These are phyloP conservation scores for Tetrapisispora namnaoensis DNA, from an alignment of 805 yeast genomes.

Conservation along the genomic window DNA sequence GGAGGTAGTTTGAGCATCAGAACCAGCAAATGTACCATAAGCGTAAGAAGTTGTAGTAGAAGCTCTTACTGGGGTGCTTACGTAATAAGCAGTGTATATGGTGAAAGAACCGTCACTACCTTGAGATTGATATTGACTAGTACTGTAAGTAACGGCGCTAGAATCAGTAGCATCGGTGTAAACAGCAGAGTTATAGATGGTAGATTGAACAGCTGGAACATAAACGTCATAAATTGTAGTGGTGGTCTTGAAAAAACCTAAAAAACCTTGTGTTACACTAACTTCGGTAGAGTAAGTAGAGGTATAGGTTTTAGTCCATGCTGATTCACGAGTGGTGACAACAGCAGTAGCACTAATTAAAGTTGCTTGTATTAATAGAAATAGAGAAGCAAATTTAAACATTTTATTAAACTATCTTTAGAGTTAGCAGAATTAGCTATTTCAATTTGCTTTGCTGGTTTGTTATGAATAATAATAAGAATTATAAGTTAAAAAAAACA, in stretches of 20 bases:
- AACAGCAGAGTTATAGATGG: background rate
- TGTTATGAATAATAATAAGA: no score
- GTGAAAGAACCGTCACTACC: conserved; percentile 6
- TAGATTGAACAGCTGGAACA: background rate
- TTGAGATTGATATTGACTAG: conserved; percentile 1
- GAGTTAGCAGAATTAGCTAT: background rate
- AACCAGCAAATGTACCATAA: conserved; percentile 2
- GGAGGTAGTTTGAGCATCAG: conserved; percentile 1
- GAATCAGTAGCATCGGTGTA: conserved; percentile 1
- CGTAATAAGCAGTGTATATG: conserved; percentile 4
- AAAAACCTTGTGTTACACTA: background rate
- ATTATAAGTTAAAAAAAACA: no score
- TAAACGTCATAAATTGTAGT: background rate
- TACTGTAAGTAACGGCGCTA: conserved; percentile 5
- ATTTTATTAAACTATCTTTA: background rate
- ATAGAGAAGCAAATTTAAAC: background rate
- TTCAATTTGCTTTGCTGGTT: background rate
- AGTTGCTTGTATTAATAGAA: background rate
- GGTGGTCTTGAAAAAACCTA: background rate
- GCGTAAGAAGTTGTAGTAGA: conserved; percentile 4
- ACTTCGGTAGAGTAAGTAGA: conserved; percentile 1
- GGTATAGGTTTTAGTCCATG: conserved; percentile 1
- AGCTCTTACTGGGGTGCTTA: conserved; percentile 7
- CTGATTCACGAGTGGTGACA: background rate
- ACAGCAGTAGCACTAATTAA: background rate